A percentile compares a stretch with the other conserved stretches of the same genome.
Conservation (phyloP, 2,329 filamentous ascomycete species). For the Fusarium cicatricum region DNA sequence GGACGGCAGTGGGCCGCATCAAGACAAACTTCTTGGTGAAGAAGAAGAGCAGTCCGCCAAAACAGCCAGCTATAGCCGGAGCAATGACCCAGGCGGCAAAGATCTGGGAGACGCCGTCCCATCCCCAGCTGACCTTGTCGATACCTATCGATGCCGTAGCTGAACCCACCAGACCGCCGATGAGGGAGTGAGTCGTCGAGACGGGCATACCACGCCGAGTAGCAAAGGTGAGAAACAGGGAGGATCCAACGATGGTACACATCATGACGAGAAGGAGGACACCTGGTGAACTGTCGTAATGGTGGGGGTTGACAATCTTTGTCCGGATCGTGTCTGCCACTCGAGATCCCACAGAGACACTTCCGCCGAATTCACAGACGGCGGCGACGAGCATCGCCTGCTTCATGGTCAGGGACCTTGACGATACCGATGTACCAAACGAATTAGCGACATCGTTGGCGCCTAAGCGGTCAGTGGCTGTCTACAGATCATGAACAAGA, state of each 20-base stretch:
- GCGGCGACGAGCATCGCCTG: slow-evolving; percentile 67
- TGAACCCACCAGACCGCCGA: slow-evolving; percentile 52
- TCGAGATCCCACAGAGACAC: slow-evolving; percentile 66
- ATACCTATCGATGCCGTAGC: slow-evolving; percentile 49
- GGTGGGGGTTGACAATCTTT: slow-evolving; percentile 57
- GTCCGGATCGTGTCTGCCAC: slow-evolving; percentile 68
- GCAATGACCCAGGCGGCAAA: slow-evolving; percentile 51
- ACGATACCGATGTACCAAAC: slow-evolving; percentile 77
- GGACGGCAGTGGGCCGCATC: slow-evolving; percentile 41
- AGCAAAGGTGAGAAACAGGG: slow-evolving; percentile 61
- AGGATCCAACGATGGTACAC: slow-evolving; percentile 60
- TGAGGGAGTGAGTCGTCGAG: slow-evolving; percentile 62
- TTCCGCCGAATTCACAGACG: slow-evolving; percentile 68
- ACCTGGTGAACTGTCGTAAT: slow-evolving; percentile 63
- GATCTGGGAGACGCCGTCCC: slow-evolving; percentile 49
- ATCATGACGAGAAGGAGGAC: slow-evolving; percentile 64
- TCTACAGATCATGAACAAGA: rapidly evolving
- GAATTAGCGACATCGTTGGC: slow-evolving; percentile 78
- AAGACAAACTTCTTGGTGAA: slow-evolving; percentile 47
- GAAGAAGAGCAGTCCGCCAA: slow-evolving; percentile 47
- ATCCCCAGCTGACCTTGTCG: slow-evolving; percentile 49
- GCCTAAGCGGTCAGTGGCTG: slow-evolving; percentile 42
- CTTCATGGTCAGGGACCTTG: slow-evolving; percentile 68
- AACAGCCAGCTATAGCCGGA: slow-evolving; percentile 45
- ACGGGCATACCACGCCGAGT: slow-evolving; percentile 61